Percentiles rank a stretch among this genome's conserved stretches.
These are phyloP conservation scores for Cyberlindnera bimundalis DNA, from an alignment of 805 yeast genomes.

Conservation along the genomic window DNA sequence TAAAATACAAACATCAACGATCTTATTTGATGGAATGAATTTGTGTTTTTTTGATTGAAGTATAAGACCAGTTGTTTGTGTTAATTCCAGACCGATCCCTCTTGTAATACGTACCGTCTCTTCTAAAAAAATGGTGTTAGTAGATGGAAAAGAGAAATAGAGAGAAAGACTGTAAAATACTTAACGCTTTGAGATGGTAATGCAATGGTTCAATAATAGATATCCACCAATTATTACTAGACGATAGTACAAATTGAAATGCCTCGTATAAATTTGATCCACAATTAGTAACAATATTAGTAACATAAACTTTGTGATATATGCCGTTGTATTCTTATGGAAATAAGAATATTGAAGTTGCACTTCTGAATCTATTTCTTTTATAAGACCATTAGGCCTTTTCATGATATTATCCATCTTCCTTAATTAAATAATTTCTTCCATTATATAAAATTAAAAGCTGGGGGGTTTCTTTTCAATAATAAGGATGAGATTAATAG, in stretches of 20 bases:
- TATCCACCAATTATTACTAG: neutral
- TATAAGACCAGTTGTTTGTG: conserved; percentile 30
- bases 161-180: too few species aligned
- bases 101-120: conserved; percentile 31
- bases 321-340: neutral
- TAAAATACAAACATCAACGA: conserved; percentile 66
- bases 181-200: neutral
- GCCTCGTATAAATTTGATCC: neutral
- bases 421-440: conserved; percentile 19
- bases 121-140: conserved; percentile 28
- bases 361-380: conserved; percentile 6
- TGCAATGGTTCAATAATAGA: neutral
- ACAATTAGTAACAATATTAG: neutral
- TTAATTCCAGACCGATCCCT: conserved; percentile 46
- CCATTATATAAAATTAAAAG: conserved; percentile 24
- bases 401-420: conserved; percentile 16
- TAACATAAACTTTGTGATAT: neutral
- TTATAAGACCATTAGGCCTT: conserved; percentile 2
- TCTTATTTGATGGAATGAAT: conserved; percentile 54
- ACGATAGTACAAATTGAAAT: neutral
- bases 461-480: conserved; percentile 8
- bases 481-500: too few species aligned
- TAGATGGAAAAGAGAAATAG: too few species aligned
- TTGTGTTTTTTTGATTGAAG: conserved; percentile 25
- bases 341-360: conserved; percentile 9